phyloP scores from a whole-genome alignment of 345 rosid genomes.

The Bruguiera gymnorhiza region DNA sequence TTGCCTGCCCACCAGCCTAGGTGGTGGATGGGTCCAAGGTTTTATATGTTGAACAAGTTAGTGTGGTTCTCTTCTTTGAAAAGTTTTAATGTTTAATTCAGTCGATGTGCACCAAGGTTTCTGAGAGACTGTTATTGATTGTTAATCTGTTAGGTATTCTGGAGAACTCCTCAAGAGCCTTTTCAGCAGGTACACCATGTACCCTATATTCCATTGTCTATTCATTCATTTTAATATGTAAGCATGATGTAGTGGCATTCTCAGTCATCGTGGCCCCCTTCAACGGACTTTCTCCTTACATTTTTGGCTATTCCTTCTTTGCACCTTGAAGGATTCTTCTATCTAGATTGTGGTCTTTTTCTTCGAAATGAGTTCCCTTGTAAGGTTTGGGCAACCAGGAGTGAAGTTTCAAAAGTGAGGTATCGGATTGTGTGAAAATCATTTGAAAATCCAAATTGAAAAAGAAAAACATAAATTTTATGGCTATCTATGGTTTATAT shows the following conservation, averaged over 20 bases:
- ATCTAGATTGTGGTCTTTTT: background rate
- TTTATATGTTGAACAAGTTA: slow-evolving; percentile 72
- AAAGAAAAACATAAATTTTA: too few relatives aligned
- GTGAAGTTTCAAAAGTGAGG: background rate
- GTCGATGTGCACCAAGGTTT: background rate
- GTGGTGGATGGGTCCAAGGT: slow-evolving; percentile 87
- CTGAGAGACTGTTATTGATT: background rate
- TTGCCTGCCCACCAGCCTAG: slow-evolving; percentile 78
- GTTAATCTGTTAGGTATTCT: slow-evolving; percentile 54
- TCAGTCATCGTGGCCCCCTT: background rate
- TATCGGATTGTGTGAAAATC: too few relatives aligned
- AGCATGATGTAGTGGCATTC: background rate
- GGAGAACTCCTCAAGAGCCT: slow-evolving; percentile 92
- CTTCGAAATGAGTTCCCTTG: background rate
- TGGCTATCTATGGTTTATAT: too few relatives aligned
- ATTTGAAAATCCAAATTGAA: too few relatives aligned
- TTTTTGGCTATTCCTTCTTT: background rate
- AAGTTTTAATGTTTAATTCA: background rate
- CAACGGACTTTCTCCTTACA: background rate
- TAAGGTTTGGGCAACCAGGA: background rate
- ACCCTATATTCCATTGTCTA: background rate
- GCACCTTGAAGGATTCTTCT: background rate
- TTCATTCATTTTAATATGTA: background rate
- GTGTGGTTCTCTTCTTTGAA: slow-evolving; percentile 10
- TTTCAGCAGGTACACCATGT: slow-evolving; percentile 69